Percentiles rank a stretch among this genome's conserved stretches.
These are phyloP conservation scores for Coemansia sp. DNA, from an alignment of 192 early-diverging fungal genomes.

Conservation along the genomic window DNA sequence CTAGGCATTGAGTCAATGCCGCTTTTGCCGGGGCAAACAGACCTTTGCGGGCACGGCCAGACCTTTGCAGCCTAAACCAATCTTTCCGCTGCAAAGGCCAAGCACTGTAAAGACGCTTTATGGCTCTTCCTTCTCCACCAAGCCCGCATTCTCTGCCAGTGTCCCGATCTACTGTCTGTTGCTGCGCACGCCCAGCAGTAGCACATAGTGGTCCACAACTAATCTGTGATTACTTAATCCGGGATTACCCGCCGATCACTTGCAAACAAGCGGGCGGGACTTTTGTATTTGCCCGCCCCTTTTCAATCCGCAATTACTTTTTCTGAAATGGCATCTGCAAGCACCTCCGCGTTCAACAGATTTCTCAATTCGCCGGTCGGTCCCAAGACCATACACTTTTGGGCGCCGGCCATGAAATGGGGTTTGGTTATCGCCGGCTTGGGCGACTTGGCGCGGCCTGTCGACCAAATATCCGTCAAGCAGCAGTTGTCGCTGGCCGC, in stretches of 20 bases:
- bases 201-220: background rate
- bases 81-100: too few relatives aligned
- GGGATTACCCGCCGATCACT: too few relatives aligned
- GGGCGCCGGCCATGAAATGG: constrained; percentile 82
- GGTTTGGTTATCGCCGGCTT: constrained; percentile 91
- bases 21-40: too few relatives aligned
- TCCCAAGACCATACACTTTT: constrained; percentile 98
- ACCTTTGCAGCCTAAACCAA: too few relatives aligned
- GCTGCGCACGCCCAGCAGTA: background rate
- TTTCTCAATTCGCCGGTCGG: constrained; percentile 79
- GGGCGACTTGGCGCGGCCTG: constrained; percentile 83
- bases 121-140: background rate
- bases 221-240: background rate
- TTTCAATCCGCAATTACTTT: background rate
- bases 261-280: too few relatives aligned
- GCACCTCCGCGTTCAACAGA: constrained; percentile 60
- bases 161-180: background rate
- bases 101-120: background rate
- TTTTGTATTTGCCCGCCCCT: too few relatives aligned
- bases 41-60: too few relatives aligned
- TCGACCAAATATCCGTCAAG: constrained; percentile 81
- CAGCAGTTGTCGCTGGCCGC: constrained; percentile 88
- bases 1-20: too few relatives aligned
- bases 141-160: background rate
- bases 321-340: constrained; percentile 6